These are phyloP conservation scores for Lipomyces chichibuensis DNA, from an alignment of 805 yeast genomes.

Conservation along the genomic window DNA sequence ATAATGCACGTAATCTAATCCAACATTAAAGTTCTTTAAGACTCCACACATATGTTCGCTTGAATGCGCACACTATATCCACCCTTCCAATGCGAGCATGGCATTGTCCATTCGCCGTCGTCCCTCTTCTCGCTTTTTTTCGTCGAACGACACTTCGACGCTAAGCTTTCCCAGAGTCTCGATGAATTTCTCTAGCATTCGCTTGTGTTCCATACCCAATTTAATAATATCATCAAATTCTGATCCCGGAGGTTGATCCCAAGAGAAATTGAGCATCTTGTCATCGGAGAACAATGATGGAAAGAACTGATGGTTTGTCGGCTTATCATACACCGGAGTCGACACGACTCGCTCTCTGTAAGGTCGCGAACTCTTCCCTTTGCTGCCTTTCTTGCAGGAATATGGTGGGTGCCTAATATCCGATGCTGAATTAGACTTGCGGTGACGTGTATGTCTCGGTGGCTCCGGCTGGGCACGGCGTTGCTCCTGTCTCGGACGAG, in stretches of 20 bases:
- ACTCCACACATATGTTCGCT: background rate
- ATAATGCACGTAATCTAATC: background rate
- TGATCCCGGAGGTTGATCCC: conserved; percentile 12
- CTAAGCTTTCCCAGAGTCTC: conserved; percentile 84
- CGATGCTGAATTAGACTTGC: background rate
- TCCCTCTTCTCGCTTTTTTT: conserved; percentile 78
- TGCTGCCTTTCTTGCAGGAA: background rate
- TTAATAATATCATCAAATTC: conserved; percentile 27
- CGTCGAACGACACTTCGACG: conserved; percentile 87
- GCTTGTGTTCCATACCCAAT: conserved; percentile 38
- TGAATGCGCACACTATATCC: conserved; percentile 36
- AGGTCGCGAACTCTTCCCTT: background rate
- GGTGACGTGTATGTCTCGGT: background rate
- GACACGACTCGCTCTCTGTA: conserved; percentile 21
- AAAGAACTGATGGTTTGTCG: conserved; percentile 1
- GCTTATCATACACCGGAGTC: conserved; percentile 10
- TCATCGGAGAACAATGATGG: conserved; percentile 13
- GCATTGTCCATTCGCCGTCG: conserved; percentile 79
- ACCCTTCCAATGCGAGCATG: conserved; percentile 84
- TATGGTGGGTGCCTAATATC: background rate
- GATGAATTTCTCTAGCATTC: conserved; percentile 76
- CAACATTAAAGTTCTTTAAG: background rate
- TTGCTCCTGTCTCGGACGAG: conserved; percentile 5
- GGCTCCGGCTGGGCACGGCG: background rate
- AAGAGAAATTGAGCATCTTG: conserved; percentile 12